A percentile compares a stretch with the other conserved stretches of the same genome.
Conservation (phyloP, 768 basidiomycete genomes). For the Naganishia antarctica region DNA sequence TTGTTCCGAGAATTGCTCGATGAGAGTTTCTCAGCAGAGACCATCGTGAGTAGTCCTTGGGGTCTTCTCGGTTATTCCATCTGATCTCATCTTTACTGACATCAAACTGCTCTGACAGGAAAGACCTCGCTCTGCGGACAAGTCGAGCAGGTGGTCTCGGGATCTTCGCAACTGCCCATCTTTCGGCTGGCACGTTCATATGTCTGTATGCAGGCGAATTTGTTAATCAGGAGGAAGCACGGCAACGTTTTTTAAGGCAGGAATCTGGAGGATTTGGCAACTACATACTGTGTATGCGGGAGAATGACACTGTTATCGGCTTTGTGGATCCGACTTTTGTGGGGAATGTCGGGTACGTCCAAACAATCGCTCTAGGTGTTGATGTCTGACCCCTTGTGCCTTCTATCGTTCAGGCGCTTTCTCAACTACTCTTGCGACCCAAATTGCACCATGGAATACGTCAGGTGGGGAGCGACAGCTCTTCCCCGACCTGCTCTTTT, state of each 20-base stretch:
- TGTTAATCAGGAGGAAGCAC: slow-evolving; percentile 38
- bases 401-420: slow-evolving; percentile 31
- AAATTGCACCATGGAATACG: slow-evolving; percentile 44
- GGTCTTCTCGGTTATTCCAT: no score
- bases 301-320: slow-evolving; percentile 31
- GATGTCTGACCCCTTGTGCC: not conserved
- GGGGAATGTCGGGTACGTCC: slow-evolving; percentile 41
- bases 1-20: slow-evolving; percentile 36
- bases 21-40: slow-evolving; percentile 40
- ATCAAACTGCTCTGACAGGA: not conserved
- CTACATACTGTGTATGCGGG: slow-evolving; percentile 44
- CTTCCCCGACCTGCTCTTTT: slow-evolving; percentile 46
- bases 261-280: slow-evolving; percentile 34
- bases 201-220: slow-evolving; percentile 48
- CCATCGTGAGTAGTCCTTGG: slow-evolving; percentile 30
- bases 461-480: slow-evolving; percentile 39
- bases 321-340: slow-evolving; percentile 43
- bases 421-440: slow-evolving; percentile 49
- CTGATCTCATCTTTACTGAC: not conserved
- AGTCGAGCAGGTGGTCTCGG: slow-evolving; percentile 35
- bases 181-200: slow-evolving; percentile 41
- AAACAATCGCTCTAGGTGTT: not conserved
- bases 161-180: slow-evolving; percentile 26
- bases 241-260: slow-evolving; percentile 30
- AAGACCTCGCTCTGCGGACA: not conserved